These are phyloP conservation scores for Avena sativa DNA, from an alignment of 176 grass and related monocot genomes.

Conservation along the genomic window DNA sequence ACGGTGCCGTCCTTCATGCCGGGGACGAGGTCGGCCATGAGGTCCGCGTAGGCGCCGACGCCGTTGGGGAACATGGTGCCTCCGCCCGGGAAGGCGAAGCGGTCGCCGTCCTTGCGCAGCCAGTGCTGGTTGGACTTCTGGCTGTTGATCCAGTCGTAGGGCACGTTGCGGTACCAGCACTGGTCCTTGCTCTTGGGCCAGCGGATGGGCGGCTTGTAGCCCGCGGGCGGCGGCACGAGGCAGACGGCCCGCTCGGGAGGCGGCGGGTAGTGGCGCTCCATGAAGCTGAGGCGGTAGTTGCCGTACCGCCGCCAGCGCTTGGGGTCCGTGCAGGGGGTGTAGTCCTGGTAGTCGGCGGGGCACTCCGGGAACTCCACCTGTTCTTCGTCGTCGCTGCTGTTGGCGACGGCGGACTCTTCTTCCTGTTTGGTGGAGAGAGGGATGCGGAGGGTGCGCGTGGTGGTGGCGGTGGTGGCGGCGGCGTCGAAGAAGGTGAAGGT, in stretches of 20 bases:
- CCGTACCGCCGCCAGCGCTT: conserved; percentile 87
- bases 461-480: neutral
- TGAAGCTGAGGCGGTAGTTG: conserved; percentile 90
- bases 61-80: conserved; percentile 99
- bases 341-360: conserved; percentile 79
- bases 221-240: conserved; percentile 79
- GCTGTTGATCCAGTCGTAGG: conserved; percentile 99
- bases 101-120: conserved; percentile 87
- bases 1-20: conserved; percentile 87
- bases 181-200: conserved; percentile 98
- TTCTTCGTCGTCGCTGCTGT: neutral
- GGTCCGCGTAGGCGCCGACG: conserved; percentile 76
- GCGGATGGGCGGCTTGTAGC: conserved; percentile 88
- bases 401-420: neutral
- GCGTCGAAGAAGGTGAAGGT: conserved; percentile 27
- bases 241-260: conserved; percentile 71
- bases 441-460: neutral
- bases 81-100: conserved; percentile 87
- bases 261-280: conserved; percentile 95
- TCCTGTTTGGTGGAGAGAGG: neutral
- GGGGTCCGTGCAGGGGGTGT: conserved; percentile 94
- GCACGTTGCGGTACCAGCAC: conserved; percentile 99
- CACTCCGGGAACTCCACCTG: conserved; percentile 71
- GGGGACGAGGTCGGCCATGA: conserved; percentile 69
- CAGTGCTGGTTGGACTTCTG: conserved; percentile 99